Evolutionary conservation across 78 protist genomes (phyloP).

Genomic region (Capsaspora owczarzaki): DNA sequence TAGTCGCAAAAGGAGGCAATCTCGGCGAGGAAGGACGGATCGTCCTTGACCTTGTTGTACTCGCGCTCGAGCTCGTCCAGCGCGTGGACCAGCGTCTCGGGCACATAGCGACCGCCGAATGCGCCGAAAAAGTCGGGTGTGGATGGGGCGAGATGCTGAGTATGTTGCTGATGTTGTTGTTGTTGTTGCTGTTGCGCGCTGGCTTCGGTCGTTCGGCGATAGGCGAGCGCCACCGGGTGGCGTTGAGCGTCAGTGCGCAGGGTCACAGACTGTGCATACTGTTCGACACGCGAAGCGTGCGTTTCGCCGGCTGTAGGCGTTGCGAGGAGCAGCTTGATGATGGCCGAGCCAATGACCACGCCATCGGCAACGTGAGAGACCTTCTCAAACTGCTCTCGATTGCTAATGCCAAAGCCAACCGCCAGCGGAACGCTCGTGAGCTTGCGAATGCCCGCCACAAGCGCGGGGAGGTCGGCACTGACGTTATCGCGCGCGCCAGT

Average conservation of each 20-base stretch:
- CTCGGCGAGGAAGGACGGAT: conserved; percentile 47
- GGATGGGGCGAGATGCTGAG: background rate
- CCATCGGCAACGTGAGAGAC: conserved; percentile 38
- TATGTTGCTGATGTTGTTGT: background rate
- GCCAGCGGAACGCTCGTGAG: conserved; percentile 36
- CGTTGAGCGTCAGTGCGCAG: too few relatives aligned
- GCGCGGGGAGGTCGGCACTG: conserved; percentile 13
- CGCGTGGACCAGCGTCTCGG: conserved; percentile 62
- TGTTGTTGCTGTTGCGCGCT: too few relatives aligned
- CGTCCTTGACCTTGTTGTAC: conserved; percentile 21
- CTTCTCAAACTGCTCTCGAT: conserved; percentile 34
- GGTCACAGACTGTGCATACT: background rate
- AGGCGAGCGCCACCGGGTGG: too few relatives aligned
- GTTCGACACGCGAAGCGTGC: background rate
- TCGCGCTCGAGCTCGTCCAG: conserved; percentile 47
- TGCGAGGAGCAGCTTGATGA: background rate
- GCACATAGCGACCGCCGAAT: conserved; percentile 57
- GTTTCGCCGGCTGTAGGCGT: background rate
- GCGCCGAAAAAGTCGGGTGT: conserved; percentile 43
- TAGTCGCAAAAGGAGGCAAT: conserved; percentile 10
- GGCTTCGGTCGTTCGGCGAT: too few relatives aligned
- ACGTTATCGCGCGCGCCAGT: conserved; percentile 41
- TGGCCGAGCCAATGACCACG: conserved; percentile 51
- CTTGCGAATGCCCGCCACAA: conserved; percentile 18
- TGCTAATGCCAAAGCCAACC: conserved; percentile 61